Conservation (phyloP, 352 stramenopile genomes). For the Halophytophthora polymorphica region DNA sequence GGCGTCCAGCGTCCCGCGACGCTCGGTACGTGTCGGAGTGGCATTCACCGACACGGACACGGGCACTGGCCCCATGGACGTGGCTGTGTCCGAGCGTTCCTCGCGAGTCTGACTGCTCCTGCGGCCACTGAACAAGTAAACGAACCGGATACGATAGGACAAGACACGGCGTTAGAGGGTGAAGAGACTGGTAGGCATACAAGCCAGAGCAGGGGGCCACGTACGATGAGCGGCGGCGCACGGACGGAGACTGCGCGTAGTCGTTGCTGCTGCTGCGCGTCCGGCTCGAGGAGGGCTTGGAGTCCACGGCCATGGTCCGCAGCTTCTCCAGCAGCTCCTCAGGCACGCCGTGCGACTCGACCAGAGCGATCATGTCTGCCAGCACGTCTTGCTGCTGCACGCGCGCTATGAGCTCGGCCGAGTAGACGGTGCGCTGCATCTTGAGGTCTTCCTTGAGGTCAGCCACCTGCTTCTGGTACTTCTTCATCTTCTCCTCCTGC, state of each 20-base stretch:
- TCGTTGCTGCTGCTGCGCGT: constrained; percentile 29
- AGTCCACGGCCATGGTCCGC: constrained; percentile 58
- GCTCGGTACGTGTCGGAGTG: constrained; percentile 25
- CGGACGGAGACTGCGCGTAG: constrained; percentile 9
- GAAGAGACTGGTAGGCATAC: neutral
- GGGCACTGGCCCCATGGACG: constrained; percentile 55
- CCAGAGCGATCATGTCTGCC: constrained; percentile 42
- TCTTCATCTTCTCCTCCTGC: constrained; percentile 90
- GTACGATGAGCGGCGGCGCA: constrained; percentile 25
- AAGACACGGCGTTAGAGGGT: constrained; percentile 12
- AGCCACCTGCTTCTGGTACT: constrained; percentile 82
- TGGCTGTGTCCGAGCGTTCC: constrained; percentile 58
- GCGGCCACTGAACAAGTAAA: too few relatives aligned
- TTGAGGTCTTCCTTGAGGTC: constrained; percentile 81
- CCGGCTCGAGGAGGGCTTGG: constrained; percentile 72
- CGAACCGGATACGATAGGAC: too few relatives aligned
- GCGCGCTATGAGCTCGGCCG: constrained; percentile 68
- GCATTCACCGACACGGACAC: constrained; percentile 48
- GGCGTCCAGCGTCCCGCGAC: constrained; percentile 40
- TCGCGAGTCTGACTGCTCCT: constrained; percentile 27
- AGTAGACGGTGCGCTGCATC: constrained; percentile 80
- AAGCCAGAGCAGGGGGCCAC: constrained; percentile 2
- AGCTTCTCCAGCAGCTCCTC: constrained; percentile 43
- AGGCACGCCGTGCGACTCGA: constrained; percentile 50
- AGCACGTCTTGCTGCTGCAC: constrained; percentile 37